A percentile compares a stretch with the other conserved stretches of the same genome.
Conservation (phyloP, 305 asterid genomes). For the Fraxinus velutina region DNA sequence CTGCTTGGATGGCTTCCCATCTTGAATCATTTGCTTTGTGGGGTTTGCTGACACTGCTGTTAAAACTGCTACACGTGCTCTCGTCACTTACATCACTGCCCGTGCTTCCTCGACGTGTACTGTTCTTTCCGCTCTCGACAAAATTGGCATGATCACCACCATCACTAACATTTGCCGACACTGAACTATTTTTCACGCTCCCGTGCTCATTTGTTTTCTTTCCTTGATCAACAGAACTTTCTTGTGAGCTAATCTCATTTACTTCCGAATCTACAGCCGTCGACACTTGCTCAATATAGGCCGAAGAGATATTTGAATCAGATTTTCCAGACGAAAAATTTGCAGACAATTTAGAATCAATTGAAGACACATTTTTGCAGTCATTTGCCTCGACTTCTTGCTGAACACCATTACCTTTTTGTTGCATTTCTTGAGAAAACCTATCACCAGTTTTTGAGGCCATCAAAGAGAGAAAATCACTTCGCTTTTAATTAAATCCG, state of each 20-base stretch:
- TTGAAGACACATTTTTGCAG: neutral
- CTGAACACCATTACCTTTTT: neutral
- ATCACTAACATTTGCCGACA: conserved; percentile 31
- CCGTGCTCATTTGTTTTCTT: conserved; percentile 18
- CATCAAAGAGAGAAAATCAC: conserved; percentile 7
- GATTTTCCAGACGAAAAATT: neutral
- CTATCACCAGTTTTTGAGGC: neutral
- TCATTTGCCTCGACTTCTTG: neutral
- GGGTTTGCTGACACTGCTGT: conserved; percentile 43
- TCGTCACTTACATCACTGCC: conserved; percentile 51
- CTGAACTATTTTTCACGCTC: conserved; percentile 22
- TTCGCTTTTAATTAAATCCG: neutral
- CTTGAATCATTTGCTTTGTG: conserved; percentile 46
- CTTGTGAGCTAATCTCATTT: neutral
- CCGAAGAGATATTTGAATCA: neutral
- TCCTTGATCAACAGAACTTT: conserved; percentile 1
- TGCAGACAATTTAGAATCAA: neutral
- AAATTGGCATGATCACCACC: conserved; percentile 34
- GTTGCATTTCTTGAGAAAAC: neutral
- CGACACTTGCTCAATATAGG: neutral
- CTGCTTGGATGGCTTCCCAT: conserved; percentile 51
- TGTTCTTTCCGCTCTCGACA: conserved; percentile 48
- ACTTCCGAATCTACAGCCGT: neutral
- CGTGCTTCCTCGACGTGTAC: conserved; percentile 49
- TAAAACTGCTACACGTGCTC: conserved; percentile 49